A percentile compares a stretch with the other conserved stretches of the same genome.
These are phyloP conservation scores for Leishmania aethiopica DNA, from an alignment of 208 protist species.

Conservation along the genomic window DNA sequence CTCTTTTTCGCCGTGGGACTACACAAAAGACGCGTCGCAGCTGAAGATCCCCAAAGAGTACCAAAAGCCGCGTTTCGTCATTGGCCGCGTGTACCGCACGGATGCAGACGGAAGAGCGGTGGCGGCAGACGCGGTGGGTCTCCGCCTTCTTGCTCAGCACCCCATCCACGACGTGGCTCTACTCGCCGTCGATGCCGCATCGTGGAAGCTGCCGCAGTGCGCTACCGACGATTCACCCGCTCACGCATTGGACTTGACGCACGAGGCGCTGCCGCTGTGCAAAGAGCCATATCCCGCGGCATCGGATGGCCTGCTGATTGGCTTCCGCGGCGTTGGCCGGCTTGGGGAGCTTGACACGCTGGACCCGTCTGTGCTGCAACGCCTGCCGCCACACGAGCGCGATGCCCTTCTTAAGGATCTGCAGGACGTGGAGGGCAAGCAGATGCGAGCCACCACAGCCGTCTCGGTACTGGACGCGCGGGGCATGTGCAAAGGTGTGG, in stretches of 20 bases:
- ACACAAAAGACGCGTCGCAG: constrained; percentile 44
- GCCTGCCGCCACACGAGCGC: constrained; percentile 42
- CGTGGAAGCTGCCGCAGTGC: not conserved
- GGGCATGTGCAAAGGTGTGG: constrained; percentile 59
- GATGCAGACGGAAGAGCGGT: constrained; percentile 35
- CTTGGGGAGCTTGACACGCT: constrained; percentile 80
- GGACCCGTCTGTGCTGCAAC: constrained; percentile 66
- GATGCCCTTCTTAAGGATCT: constrained; percentile 58
- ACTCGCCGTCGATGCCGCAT: constrained; percentile 26
- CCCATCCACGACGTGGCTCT: constrained; percentile 65
- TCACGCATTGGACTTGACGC: not conserved
- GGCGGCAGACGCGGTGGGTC: constrained; percentile 13
- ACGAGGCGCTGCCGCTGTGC: constrained; percentile 18
- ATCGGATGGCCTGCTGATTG: constrained; percentile 28
- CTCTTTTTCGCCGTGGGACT: constrained; percentile 79
- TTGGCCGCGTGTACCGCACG: constrained; percentile 45
- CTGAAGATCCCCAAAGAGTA: constrained; percentile 84
- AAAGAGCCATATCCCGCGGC: constrained; percentile 4
- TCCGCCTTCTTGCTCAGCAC: constrained; percentile 60
- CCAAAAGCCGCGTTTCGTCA: constrained; percentile 70
- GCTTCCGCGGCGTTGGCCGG: constrained; percentile 61
- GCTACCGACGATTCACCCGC: not conserved
- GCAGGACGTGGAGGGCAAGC: constrained; percentile 67
- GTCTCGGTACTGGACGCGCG: constrained; percentile 47
- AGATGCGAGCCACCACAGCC: constrained; percentile 24